phyloP scores from a whole-genome alignment of 2,329 filamentous ascomycete species.

The Dactylellina haptotyla region DNA sequence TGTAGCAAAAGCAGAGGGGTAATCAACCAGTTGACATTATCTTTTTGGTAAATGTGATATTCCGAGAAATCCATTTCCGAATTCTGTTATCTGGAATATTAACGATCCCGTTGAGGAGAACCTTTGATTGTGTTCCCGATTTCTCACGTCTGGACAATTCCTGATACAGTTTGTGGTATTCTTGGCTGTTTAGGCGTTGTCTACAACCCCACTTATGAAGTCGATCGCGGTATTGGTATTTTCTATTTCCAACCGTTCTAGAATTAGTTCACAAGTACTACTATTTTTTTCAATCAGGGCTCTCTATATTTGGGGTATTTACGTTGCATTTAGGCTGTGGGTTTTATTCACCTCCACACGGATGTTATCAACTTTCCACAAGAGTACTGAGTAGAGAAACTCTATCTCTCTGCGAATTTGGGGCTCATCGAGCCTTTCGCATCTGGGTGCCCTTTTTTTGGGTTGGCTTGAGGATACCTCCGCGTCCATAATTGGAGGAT shows the following conservation, averaged over 20 bases:
- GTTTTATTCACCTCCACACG: slow-evolving; percentile 8
- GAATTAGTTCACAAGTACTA: no score
- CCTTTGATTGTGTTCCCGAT: neutral
- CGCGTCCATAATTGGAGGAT: no score
- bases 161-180: slow-evolving; percentile 9
- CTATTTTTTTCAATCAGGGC: no score
- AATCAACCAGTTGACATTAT: slow-evolving; percentile 3
- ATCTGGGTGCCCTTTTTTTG: slow-evolving; percentile 21
- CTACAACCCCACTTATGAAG: slow-evolving; percentile 30
- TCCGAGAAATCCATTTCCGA: slow-evolving; percentile 5
- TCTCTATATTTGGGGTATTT: neutral
- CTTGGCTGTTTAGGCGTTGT: slow-evolving; percentile 17
- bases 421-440: slow-evolving; percentile 14
- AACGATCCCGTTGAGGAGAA: slow-evolving; percentile 3
- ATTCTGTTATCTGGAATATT: neutral
- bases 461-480: neutral
- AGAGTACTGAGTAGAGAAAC: neutral
- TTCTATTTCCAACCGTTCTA: no score
- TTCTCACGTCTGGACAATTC: neutral
- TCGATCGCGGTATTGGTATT: slow-evolving; percentile 12
- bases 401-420: slow-evolving; percentile 14
- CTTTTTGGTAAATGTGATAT: slow-evolving; percentile 17
- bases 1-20: neutral
- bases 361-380: slow-evolving; percentile 9
- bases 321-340: slow-evolving; percentile 10